phyloP scores from a whole-genome alignment of 192 early-diverging fungal species.

The Gaertneriomyces sp. region DNA sequence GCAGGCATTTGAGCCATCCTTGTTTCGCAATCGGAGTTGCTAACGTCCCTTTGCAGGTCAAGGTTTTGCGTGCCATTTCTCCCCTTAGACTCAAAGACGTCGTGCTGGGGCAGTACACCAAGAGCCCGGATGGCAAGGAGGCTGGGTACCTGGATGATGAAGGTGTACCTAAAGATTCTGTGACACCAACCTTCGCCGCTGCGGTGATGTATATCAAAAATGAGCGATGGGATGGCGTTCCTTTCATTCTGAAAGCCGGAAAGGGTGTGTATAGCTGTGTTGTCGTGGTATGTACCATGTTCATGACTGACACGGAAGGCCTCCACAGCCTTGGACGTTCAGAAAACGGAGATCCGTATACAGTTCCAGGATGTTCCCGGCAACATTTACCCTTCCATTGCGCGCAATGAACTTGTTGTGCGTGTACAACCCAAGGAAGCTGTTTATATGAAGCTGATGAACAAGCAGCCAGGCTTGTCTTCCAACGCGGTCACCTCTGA shows the following conservation, averaged over 20 bases:
- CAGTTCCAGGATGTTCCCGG: conserved; percentile 93
- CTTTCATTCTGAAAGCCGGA: conserved; percentile 70
- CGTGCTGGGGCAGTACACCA: conserved; percentile 87
- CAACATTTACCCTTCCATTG: conserved; percentile 68
- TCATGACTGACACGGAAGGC: background rate
- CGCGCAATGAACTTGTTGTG: conserved; percentile 94
- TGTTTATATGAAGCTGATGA: conserved; percentile 94
- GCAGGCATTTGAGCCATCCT: background rate
- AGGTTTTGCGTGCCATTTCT: conserved; percentile 76
- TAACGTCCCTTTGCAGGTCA: conserved; percentile 48
- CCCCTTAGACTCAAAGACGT: conserved; percentile 76
- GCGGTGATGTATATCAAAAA: conserved; percentile 86
- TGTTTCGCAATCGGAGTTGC: background rate
- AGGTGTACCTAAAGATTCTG: conserved; percentile 78
- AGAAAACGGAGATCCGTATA: conserved; percentile 92
- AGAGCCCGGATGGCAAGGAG: conserved; percentile 70
- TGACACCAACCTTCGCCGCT: conserved; percentile 89
- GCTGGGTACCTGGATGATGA: conserved; percentile 94
- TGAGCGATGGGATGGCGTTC: conserved; percentile 92
- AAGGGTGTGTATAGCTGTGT: conserved; percentile 41
- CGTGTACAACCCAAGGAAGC: conserved; percentile 94
- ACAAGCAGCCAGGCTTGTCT: conserved; percentile 88
- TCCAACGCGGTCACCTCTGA: conserved; percentile 82
- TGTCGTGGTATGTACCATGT: background rate
- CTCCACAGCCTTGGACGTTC: conserved; percentile 73